Evolutionary conservation across 495 filamentous ascomycete genomes (phyloP), one percentile per base, ranked within the genome.

Genomic region (Daldinia concentrica): DNA sequence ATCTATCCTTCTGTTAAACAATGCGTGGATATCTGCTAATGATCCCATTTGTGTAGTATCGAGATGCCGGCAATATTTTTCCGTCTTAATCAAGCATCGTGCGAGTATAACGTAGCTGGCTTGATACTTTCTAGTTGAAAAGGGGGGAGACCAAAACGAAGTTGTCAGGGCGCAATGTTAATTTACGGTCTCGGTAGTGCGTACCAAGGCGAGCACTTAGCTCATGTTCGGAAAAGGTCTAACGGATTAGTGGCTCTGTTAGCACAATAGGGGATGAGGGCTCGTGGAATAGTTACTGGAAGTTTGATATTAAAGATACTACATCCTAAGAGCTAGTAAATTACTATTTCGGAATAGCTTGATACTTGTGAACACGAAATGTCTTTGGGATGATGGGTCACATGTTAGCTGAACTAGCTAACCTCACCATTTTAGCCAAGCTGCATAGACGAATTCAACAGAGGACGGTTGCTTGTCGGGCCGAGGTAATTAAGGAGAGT

Each of bases 401-500:
- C 17, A 5, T 37, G 45, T 60, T 43, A 60, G 61, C 55, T 55
- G 45, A 22, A 22, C 43, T 48, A 70, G 61, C 22, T 48, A 64
- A 37, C 48, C 36, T 64, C 60, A 19, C 67, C 67, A 39, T 61
- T 58, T 14, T 34, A 37, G 43, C 48, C 51, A 65, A 26, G 27
- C 51, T 58, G 64, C 43, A 63, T 24, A 3, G 58, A 39, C 54
- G 37, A 19, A n/a, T 41, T 58, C 32, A 62, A 62, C 58, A 30
- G 37, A 50, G 11, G 15, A 32, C 5, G 41, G 12, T 34, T 29
- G 48, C 11, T 52, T 5, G 32, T 60, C 43, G 43, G 17, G 2
- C 24, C 41, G 39, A 60, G 50, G 17, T 26, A 41, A 14, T 45
- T 43, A 39, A n/a, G 15, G 67, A 69, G 45, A 43, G 9, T 14